Percentiles rank a stretch among this genome's conserved stretches.
Conservation (phyloP, 331 rosid species). For the Quercus phellos region DNA sequence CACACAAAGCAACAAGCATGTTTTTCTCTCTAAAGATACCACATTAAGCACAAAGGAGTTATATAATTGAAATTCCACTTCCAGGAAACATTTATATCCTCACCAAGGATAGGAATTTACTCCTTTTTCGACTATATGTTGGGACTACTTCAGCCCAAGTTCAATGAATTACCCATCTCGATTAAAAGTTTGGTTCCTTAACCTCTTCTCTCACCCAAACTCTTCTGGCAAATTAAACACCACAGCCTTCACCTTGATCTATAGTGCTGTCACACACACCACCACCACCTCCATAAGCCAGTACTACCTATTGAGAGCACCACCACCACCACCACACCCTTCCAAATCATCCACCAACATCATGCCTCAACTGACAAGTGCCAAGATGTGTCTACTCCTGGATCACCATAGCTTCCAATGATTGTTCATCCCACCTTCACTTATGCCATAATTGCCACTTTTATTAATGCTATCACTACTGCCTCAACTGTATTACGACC, state of each 20-base stretch:
- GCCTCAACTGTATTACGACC: background rate
- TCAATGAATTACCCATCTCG: background rate
- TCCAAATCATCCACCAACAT: constrained; percentile 2
- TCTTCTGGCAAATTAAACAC: background rate
- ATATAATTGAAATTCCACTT: background rate
- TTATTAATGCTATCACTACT: background rate
- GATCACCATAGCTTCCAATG: constrained; percentile 1
- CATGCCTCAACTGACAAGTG: background rate
- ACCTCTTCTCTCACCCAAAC: background rate
- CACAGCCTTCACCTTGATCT: background rate
- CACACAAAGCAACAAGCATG: no score
- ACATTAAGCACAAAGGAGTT: background rate
- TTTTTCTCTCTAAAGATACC: no score
- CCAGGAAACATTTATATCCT: background rate
- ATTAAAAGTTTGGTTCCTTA: background rate
- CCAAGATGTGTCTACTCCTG: background rate
- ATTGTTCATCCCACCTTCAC: background rate
- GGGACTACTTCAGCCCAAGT: background rate
- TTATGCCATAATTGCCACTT: background rate
- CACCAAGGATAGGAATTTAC: background rate
- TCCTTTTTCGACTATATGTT: constrained; percentile 1
- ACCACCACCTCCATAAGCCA: background rate
- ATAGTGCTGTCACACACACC: background rate
- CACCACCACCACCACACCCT: background rate
- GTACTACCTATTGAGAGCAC: background rate